phyloP scores from a whole-genome alignment of 2,329 filamentous ascomycete species.

The Decorospora gaudefroyi region DNA sequence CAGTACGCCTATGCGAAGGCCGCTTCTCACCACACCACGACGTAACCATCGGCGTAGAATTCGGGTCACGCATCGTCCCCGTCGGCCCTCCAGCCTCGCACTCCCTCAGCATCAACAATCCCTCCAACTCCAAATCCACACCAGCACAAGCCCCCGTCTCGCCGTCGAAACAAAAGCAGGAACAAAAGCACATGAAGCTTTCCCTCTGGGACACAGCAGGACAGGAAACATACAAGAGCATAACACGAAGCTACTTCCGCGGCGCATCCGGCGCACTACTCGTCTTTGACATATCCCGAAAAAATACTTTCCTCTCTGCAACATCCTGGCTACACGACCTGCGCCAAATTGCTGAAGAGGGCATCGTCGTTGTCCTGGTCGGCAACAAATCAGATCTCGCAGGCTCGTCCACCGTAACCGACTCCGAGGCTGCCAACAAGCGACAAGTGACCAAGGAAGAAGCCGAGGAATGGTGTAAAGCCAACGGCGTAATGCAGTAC shows the following conservation, averaged over 20 bases:
- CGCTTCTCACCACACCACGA: conserved; percentile 94
- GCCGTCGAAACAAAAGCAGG: conserved; percentile 40
- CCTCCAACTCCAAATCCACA: conserved; percentile 32
- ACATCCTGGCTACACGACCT: conserved; percentile 94
- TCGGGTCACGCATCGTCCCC: conserved; percentile 88
- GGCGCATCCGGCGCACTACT: conserved; percentile 78
- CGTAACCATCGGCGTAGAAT: conserved; percentile 96
- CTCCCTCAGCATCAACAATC: conserved; percentile 60
- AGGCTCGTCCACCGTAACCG: conserved; percentile 47
- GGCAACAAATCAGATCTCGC: conserved; percentile 93
- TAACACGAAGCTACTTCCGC: conserved; percentile 91
- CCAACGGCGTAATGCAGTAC: conserved; percentile 87
- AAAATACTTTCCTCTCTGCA: conserved; percentile 82
- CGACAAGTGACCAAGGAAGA: conserved; percentile 81
- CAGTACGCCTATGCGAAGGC: conserved; percentile 93
- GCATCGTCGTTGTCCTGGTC: conserved; percentile 91
- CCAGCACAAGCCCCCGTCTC: conserved; percentile 24
- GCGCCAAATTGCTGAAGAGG: conserved; percentile 90
- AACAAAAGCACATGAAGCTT: conserved; percentile 84
- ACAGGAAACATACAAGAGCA: conserved; percentile 96
- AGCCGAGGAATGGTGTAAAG: conserved; percentile 84
- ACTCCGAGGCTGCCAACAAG: conserved; percentile 59
- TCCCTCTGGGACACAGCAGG: conserved; percentile 95
- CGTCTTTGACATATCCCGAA: conserved; percentile 91
- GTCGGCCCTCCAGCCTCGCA: conserved; percentile 80